A percentile compares a stretch with the other conserved stretches of the same genome.
phyloP scores from a whole-genome alignment of 352 stramenopile species.

The Pythium folliculosum region DNA sequence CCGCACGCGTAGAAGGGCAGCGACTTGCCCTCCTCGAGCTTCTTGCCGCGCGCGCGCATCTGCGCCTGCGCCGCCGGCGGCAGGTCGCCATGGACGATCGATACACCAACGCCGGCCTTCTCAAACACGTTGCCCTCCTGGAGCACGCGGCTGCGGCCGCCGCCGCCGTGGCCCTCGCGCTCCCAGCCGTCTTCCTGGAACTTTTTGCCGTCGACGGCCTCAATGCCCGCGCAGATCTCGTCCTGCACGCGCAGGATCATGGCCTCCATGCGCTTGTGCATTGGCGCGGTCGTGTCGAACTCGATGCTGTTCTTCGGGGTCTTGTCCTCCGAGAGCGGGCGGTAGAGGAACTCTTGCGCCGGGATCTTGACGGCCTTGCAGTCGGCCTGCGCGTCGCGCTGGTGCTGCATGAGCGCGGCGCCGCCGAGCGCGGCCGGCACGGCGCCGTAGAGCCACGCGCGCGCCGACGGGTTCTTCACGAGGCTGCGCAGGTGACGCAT shows the following conservation, averaged over 20 bases:
- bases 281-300: conserved; percentile 67
- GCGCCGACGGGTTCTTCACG: conserved; percentile 23
- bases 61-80: conserved; percentile 83
- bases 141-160: conserved; percentile 94
- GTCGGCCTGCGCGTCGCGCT: conserved; percentile 24
- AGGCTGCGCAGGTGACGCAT: conserved; percentile 24
- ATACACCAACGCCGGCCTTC: conserved; percentile 98
- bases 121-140: conserved; percentile 96
- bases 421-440: conserved; percentile 34
- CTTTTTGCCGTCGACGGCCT: conserved; percentile 91
- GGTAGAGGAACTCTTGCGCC: conserved; percentile 62
- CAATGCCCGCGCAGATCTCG: conserved; percentile 87
- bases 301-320: conserved; percentile 66
- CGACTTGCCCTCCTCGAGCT: conserved; percentile 66
- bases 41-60: conserved; percentile 80
- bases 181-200: conserved; percentile 97
- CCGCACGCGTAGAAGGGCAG: conserved; percentile 97
- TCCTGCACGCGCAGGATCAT: conserved; percentile 83
- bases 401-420: conserved; percentile 21
- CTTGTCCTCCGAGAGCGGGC: conserved; percentile 64
- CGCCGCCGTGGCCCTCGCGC: conserved; percentile 92
- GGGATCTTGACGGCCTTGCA: conserved; percentile 45
- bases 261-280: conserved; percentile 79
- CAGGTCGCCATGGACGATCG: conserved; percentile 96
- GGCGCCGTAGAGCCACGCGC: conserved; percentile 35